Conservation (phyloP, 2,329 filamentous ascomycete genomes). For the Paracorniculantispora psalliotae region DNA sequence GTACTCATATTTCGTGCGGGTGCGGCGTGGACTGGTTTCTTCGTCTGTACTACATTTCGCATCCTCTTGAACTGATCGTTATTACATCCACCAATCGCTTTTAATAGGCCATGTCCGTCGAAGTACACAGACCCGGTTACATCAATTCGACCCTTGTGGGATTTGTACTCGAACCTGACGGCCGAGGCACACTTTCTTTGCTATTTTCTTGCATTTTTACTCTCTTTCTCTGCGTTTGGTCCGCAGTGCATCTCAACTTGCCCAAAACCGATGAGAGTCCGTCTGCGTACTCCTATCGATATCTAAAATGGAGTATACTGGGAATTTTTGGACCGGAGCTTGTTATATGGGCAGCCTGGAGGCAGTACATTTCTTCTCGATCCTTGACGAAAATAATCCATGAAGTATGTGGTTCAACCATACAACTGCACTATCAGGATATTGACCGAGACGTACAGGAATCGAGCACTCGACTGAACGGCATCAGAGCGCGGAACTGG, state of each 20-base stretch:
- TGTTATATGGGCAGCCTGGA: constrained; percentile 24
- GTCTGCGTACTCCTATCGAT: constrained; percentile 12
- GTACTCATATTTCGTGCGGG: too few species aligned
- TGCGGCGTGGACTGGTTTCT: too few species aligned
- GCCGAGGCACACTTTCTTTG: constrained; percentile 26
- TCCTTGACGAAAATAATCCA: constrained; percentile 11
- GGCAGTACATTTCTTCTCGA: constrained; percentile 20
- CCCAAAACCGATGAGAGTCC: constrained; percentile 14
- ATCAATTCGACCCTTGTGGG: neutral
- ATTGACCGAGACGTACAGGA: neutral
- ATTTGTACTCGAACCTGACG: constrained; percentile 18
- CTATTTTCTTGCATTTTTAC: constrained; percentile 29
- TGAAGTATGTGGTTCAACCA: neutral
- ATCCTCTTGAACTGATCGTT: too few species aligned
- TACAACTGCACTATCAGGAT: neutral
- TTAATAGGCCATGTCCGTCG: too few species aligned
- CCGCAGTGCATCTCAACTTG: constrained; percentile 31
- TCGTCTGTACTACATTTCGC: too few species aligned
- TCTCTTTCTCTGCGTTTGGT: constrained; percentile 29
- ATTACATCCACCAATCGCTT: too few species aligned
- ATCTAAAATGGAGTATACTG: constrained; percentile 24
- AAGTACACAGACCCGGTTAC: too few species aligned
- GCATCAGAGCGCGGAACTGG: constrained; percentile 18
- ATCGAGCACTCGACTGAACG: neutral
- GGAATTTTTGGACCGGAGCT: constrained; percentile 29